These are phyloP conservation scores for Gamarada debralockiae DNA, from an alignment of 495 filamentous ascomycete species.

Conservation along the genomic window DNA sequence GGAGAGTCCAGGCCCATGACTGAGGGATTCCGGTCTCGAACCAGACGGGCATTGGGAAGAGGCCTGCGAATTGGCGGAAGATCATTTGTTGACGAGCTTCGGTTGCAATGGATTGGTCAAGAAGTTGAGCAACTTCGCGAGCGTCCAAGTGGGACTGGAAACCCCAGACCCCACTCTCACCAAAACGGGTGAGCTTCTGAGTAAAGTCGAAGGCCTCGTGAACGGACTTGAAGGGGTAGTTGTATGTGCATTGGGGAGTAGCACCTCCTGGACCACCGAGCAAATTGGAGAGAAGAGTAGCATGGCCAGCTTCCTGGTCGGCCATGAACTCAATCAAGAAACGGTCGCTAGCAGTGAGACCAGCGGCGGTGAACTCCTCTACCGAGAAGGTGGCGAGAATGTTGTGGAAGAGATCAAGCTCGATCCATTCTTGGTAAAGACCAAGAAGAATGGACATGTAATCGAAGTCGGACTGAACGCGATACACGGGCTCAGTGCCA, in stretches of 20 bases:
- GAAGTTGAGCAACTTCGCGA: slow-evolving; percentile 66
- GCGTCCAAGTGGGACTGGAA: slow-evolving; percentile 80
- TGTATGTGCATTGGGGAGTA: slow-evolving; percentile 70
- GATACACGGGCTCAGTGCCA: slow-evolving; percentile 68
- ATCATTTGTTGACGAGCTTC: slow-evolving; percentile 86
- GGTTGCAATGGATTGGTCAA: slow-evolving; percentile 74
- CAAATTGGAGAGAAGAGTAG: slow-evolving; percentile 76
- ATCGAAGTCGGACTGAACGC: slow-evolving; percentile 67
- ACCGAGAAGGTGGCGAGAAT: slow-evolving; percentile 67
- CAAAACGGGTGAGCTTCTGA: slow-evolving; percentile 80
- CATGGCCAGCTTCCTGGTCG: slow-evolving; percentile 78
- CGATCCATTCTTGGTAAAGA: slow-evolving; percentile 82
- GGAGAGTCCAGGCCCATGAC: slow-evolving; percentile 81
- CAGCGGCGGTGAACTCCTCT: slow-evolving; percentile 65
- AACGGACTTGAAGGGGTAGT: slow-evolving; percentile 77
- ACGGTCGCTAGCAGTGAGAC: slow-evolving; percentile 64
- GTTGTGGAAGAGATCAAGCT: slow-evolving; percentile 83
- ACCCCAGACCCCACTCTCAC: slow-evolving; percentile 80
- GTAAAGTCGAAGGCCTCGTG: slow-evolving; percentile 81
- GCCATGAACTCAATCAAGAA: slow-evolving; percentile 81
- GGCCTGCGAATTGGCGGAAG: slow-evolving; percentile 81
- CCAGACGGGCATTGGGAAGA: slow-evolving; percentile 84
- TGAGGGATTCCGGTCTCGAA: slow-evolving; percentile 80
- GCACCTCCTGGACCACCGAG: slow-evolving; percentile 59
- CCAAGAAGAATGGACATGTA: slow-evolving; percentile 65